Percentiles rank a stretch among this genome's conserved stretches.
phyloP scores from a whole-genome alignment of 2,329 filamentous ascomycete species.

The Apiospora rasikravindrae region DNA sequence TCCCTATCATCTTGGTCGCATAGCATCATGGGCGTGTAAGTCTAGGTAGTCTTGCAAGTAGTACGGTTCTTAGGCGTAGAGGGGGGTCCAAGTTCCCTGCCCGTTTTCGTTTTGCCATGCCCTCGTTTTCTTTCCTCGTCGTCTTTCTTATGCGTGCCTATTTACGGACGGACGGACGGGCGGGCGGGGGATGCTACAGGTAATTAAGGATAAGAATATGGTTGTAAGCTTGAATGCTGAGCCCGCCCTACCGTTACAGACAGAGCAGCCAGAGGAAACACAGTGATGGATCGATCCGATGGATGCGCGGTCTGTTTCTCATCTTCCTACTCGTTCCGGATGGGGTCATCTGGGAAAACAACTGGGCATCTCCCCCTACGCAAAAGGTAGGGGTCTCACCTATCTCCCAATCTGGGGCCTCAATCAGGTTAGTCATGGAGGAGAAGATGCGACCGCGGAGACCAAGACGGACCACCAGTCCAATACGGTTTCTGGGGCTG shows the following conservation, averaged over 20 bases:
- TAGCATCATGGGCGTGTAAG: slow-evolving; percentile 12
- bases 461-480: background rate
- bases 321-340: background rate
- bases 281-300: slow-evolving; percentile 9
- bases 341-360: slow-evolving; percentile 15
- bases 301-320: background rate
- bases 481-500: background rate
- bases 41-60: background rate
- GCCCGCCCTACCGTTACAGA: slow-evolving; percentile 6
- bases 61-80: background rate
- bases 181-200: background rate
- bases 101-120: background rate
- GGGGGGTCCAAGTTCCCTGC: background rate
- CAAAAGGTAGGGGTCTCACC: slow-evolving; percentile 6
- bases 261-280: slow-evolving; percentile 1
- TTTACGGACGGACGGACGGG: background rate
- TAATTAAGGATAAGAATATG: background rate
- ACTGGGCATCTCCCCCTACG: slow-evolving; percentile 6
- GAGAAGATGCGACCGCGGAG: background rate
- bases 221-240: slow-evolving; percentile 3
- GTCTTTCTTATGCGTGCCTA: background rate
- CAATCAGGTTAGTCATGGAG: slow-evolving; percentile 3
- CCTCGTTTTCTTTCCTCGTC: background rate
- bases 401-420: slow-evolving; percentile 8
- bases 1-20: background rate